These are phyloP conservation scores for Erucastrum elatum DNA, from an alignment of 345 rosid genomes.

Conservation along the genomic window DNA sequence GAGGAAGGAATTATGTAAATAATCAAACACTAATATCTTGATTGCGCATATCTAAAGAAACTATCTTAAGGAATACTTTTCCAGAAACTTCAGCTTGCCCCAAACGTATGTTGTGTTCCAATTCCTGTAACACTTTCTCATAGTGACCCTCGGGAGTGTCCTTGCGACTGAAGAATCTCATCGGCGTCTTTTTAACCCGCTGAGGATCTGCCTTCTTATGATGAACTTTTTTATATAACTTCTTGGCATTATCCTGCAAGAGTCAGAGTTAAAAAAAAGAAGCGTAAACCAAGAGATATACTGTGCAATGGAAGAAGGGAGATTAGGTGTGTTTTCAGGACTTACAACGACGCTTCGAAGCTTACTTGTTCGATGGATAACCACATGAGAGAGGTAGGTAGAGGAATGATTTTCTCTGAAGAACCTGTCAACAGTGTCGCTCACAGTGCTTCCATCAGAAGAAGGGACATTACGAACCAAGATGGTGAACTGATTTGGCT, in stretches of 20 bases:
- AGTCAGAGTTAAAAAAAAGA: constrained; percentile 6
- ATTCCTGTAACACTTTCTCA: constrained; percentile 61
- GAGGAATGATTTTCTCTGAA: constrained; percentile 64
- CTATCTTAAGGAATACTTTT: constrained; percentile 45
- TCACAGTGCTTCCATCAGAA: constrained; percentile 63
- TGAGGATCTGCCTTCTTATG: constrained; percentile 48
- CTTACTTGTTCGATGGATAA: constrained; percentile 75
- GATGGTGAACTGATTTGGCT: constrained; percentile 89
- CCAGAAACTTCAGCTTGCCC: constrained; percentile 67
- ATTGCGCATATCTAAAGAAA: background rate
- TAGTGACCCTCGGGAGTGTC: constrained; percentile 67
- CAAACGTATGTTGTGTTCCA: constrained; percentile 68
- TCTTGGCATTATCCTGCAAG: constrained; percentile 58
- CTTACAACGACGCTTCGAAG: constrained; percentile 71
- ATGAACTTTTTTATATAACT: constrained; percentile 49
- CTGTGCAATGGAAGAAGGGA: background rate
- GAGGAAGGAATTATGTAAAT: constrained; percentile 30
- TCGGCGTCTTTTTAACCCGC: constrained; percentile 42
- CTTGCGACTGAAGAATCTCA: constrained; percentile 52
- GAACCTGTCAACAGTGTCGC: constrained; percentile 82
- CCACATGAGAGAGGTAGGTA: constrained; percentile 78
- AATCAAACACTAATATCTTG: background rate
- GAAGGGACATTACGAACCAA: constrained; percentile 79
- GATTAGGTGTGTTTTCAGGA: background rate
- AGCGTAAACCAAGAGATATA: constrained; percentile 9